Percentiles rank a stretch among this genome's conserved stretches.
phyloP scores from a whole-genome alignment of 768 basidiomycete genomes.

The Boletus sp. region DNA sequence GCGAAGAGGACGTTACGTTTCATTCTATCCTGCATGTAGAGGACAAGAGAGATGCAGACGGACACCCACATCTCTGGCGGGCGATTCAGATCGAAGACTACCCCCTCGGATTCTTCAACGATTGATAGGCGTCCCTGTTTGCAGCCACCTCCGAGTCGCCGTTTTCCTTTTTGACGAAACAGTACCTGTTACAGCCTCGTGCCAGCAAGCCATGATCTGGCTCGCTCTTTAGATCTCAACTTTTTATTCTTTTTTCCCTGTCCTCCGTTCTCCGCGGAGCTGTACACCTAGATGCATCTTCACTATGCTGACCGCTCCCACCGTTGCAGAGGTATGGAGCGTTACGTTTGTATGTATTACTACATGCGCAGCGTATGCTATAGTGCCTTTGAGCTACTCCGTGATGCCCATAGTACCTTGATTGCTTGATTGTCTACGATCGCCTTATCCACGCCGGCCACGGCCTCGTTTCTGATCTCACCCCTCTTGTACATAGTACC shows the following conservation, averaged over 20 bases:
- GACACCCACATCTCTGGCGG: slow-evolving; percentile 54
- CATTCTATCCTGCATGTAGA: slow-evolving; percentile 71
- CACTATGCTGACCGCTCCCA: slow-evolving; percentile 6
- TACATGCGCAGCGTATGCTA: background rate
- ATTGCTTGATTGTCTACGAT: background rate
- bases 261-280: slow-evolving; percentile 9
- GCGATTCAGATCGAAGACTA: slow-evolving; percentile 61
- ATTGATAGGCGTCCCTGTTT: slow-evolving; percentile 7
- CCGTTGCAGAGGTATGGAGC: slow-evolving; percentile 1
- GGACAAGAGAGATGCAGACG: slow-evolving; percentile 44
- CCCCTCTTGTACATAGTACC: background rate
- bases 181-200: slow-evolving; percentile 14
- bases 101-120: slow-evolving; percentile 43
- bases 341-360: slow-evolving; percentile 11
- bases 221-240: background rate
- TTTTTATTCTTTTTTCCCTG: background rate
- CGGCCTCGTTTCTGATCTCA: background rate
- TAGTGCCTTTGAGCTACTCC: background rate
- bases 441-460: slow-evolving; percentile 2
- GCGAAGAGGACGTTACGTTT: slow-evolving; percentile 61
- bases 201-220: slow-evolving; percentile 7
- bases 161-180: slow-evolving; percentile 16
- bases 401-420: slow-evolving; percentile 3
- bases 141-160: background rate
- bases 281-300: background rate